Percentiles rank a stretch among this genome's conserved stretches.
Evolutionary conservation across 2,329 filamentous ascomycete species (phyloP).

Genomic region (Teratosphaeria zuluensis): DNA sequence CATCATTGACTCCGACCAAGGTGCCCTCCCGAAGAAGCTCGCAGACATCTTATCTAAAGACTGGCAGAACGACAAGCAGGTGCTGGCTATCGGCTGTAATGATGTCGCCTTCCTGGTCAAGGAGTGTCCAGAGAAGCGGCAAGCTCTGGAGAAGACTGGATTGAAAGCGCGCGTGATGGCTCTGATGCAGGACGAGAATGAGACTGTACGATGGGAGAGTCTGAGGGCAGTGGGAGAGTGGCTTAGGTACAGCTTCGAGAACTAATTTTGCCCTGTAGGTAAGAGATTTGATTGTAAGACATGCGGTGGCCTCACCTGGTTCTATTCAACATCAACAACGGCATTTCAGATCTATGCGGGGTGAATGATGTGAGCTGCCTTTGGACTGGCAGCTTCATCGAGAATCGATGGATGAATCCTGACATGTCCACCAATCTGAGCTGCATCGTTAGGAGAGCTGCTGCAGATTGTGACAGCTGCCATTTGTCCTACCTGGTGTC

Average conservation of each 20-base stretch:
- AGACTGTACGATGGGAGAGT: constrained; percentile 87
- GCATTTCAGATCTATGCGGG: background rate
- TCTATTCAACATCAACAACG: background rate
- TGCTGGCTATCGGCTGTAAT: constrained; percentile 85
- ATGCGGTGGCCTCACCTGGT: background rate
- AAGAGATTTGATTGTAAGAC: background rate
- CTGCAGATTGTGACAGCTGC: no score
- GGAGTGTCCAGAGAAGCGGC: constrained; percentile 76
- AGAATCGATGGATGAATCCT: no score
- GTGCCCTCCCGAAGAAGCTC: constrained; percentile 66
- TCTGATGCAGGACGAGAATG: constrained; percentile 81
- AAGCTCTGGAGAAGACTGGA: constrained; percentile 70
- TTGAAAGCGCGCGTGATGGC: constrained; percentile 86
- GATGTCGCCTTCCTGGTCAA: constrained; percentile 83
- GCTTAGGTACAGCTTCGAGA: constrained; percentile 60
- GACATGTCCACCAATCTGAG: no score
- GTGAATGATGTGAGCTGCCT: no score
- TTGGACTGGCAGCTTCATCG: no score
- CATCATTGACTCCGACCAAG: constrained; percentile 76
- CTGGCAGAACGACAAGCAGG: constrained; percentile 76
- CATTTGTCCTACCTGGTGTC: no score
- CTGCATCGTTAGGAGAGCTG: no score
- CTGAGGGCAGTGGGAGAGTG: constrained; percentile 73
- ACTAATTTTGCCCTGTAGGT: background rate
- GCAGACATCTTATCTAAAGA: constrained; percentile 76